Base-by-base conservation (phyloP, 495 filamentous ascomycete species). In the Aspergillus leporis region DNA sequence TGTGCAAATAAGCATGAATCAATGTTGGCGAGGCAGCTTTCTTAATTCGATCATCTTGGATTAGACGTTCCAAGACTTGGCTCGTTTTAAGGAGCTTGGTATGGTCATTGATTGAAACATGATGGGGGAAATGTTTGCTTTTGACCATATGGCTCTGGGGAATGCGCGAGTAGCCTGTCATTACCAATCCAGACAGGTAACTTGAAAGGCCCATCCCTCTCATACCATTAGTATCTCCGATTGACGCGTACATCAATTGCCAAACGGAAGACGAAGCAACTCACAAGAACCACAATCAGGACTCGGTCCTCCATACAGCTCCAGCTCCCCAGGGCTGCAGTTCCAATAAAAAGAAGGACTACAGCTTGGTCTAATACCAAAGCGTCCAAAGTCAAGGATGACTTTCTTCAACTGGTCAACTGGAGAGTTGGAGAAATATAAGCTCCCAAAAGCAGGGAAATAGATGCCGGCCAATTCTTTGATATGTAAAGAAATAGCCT, bases 381-480 rank as follows among this genome's bases (percentile, higher is more conserved):
- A 78, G n/a, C n/a, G n/a, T 19, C 66, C 65, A 23, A 69, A 18
- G 23, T 68, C 67, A 16, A 78, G 65, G 7, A 64, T 51, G 51
- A 69, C 58, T 51, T 74, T 74, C 6, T 32, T 52, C 1, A 47
- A 0, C 49, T 61, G 57, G 1, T 71, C 65, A 19, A 77, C 9
- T n/a, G 69, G 61, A 1, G 47, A 59, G 66, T 71, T 57, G 34
- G 61, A 43, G 53, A 66, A 66, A 45, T 70, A 79, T 28, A 79
- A 38, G 62, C 76, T 79, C 1, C 78, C 76, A 61, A 75, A 79
- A 3, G 72, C 72, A 23, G 72, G 74, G 56, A 80, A 81, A 28
- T 73, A 54, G 23, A 78, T 32, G 21, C 65, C 58, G 10, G 67
- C 71, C 63, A 79, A 67, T 41, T 77, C 53, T 65, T 70, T 66